Evolutionary conservation across 495 filamentous ascomycete genomes (phyloP).

Genomic region (Eremomyces bilateralis): DNA sequence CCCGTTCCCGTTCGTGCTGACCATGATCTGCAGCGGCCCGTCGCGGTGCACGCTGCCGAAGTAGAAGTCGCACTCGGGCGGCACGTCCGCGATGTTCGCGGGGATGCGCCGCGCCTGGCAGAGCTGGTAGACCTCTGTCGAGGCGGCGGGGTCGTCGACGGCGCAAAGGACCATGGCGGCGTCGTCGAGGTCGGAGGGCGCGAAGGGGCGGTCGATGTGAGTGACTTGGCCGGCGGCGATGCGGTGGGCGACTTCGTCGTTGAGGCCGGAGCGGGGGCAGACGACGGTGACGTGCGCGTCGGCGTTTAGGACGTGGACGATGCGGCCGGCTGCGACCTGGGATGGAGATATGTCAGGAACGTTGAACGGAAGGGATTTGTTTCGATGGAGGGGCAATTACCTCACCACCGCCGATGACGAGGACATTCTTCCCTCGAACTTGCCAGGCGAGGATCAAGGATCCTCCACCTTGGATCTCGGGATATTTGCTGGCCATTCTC

Average conservation of each 20-base stretch:
- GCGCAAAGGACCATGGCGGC: conserved; percentile 66
- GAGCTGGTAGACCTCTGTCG: conserved; percentile 69
- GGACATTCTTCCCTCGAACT: conserved; percentile 54
- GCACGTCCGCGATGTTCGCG: conserved; percentile 92
- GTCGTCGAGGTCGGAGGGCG: conserved; percentile 54
- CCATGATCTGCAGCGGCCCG: conserved; percentile 92
- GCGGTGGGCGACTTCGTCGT: conserved; percentile 69
- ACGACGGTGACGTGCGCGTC: conserved; percentile 78
- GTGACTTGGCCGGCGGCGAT: conserved; percentile 43
- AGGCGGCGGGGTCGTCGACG: conserved; percentile 77
- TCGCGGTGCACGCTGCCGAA: conserved; percentile 91
- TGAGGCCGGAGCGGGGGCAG: conserved; percentile 56
- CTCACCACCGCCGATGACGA: conserved; percentile 88
- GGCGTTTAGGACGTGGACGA: conserved; percentile 79
- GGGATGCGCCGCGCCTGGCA: conserved; percentile 70
- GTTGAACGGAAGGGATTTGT: neutral
- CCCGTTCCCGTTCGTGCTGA: conserved; percentile 92
- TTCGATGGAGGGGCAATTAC: conserved; percentile 22
- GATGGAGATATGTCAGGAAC: conserved; percentile 1
- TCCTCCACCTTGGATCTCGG: conserved; percentile 66
- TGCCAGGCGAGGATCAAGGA: conserved; percentile 93
- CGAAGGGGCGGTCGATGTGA: conserved; percentile 59
- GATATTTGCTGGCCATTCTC: conserved; percentile 14
- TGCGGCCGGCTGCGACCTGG: conserved; percentile 87
- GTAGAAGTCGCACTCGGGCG: conserved; percentile 94